phyloP scores from a whole-genome alignment of 2,329 filamentous ascomycete genomes.

The Diplodia scrobiculata region DNA sequence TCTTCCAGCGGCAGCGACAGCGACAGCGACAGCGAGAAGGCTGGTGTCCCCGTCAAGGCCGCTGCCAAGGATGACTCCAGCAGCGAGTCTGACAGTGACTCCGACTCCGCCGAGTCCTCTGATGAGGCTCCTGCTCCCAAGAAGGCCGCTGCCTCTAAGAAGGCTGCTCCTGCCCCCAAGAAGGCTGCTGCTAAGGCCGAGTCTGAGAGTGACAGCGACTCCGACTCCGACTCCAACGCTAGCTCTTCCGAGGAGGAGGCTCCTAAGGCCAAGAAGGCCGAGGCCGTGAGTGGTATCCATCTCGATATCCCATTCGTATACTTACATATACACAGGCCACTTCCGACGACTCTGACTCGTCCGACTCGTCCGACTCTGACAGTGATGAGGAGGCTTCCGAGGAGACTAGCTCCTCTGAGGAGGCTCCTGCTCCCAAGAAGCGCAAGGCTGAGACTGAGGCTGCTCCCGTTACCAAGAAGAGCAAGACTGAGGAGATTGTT shows the following conservation, averaged over 20 bases:
- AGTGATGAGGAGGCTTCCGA: constrained; percentile 35
- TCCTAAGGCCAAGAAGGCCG: constrained; percentile 27
- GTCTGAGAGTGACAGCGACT: constrained; percentile 24
- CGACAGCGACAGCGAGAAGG: constrained; percentile 34
- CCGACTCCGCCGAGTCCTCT: constrained; percentile 38
- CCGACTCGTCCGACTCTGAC: constrained; percentile 12
- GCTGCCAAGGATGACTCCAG: constrained; percentile 37
- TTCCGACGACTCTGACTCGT: constrained; percentile 9
- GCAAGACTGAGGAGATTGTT: constrained; percentile 59
- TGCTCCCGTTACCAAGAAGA: constrained; percentile 64
- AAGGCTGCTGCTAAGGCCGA: constrained; percentile 28
- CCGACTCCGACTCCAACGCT: constrained; percentile 32
- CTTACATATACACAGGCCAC: neutral
- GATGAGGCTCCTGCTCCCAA: constrained; percentile 32
- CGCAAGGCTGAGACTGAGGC: constrained; percentile 63
- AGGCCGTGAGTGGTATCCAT: constrained; percentile 5
- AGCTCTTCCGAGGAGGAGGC: constrained; percentile 31
- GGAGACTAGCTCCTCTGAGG: constrained; percentile 40
- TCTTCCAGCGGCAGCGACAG: constrained; percentile 30
- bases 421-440: constrained; percentile 59
- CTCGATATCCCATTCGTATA: neutral
- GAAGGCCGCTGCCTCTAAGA: constrained; percentile 31
- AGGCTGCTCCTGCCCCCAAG: constrained; percentile 30
- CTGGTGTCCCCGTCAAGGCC: constrained; percentile 37
- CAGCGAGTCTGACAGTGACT: constrained; percentile 44